A percentile compares a stretch with the other conserved stretches of the same genome.
Evolutionary conservation across 805 yeast species (phyloP).

Genomic region (Candida fluviatilis): DNA sequence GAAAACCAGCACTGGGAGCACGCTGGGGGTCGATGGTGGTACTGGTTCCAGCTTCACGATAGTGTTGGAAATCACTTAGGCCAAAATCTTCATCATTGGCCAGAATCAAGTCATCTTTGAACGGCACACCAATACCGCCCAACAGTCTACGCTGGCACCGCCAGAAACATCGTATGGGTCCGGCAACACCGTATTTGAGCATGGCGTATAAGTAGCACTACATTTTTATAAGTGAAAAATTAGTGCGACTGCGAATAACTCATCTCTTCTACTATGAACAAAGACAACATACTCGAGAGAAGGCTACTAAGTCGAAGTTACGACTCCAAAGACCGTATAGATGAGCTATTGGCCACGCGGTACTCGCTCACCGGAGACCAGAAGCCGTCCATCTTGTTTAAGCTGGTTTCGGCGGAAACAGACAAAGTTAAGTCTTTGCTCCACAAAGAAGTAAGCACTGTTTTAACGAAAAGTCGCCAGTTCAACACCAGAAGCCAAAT

Average conservation of each 20-base stretch:
- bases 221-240: too few relatives aligned
- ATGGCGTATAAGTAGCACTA: neutral
- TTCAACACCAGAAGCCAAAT: constrained; percentile 37
- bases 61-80: constrained; percentile 36
- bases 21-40: too few relatives aligned
- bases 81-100: constrained; percentile 33
- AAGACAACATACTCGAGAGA: constrained; percentile 42
- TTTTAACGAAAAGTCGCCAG: constrained; percentile 17
- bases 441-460: constrained; percentile 9
- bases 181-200: neutral
- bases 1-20: too few relatives aligned
- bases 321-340: constrained; percentile 31
- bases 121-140: constrained; percentile 27
- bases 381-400: constrained; percentile 41
- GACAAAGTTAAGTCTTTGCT: constrained; percentile 15
- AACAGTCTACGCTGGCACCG: constrained; percentile 6
- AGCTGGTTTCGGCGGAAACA: constrained; percentile 28
- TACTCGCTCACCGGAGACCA: constrained; percentile 45
- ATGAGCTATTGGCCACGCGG: constrained; percentile 39
- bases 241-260: neutral
- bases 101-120: constrained; percentile 34
- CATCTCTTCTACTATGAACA: constrained; percentile 40
- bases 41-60: constrained; percentile 31
- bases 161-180: neutral
- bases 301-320: constrained; percentile 44